Evolutionary conservation across 169 alveolate genomes (phyloP).

Genomic region (Cardiosporidium cionae): DNA sequence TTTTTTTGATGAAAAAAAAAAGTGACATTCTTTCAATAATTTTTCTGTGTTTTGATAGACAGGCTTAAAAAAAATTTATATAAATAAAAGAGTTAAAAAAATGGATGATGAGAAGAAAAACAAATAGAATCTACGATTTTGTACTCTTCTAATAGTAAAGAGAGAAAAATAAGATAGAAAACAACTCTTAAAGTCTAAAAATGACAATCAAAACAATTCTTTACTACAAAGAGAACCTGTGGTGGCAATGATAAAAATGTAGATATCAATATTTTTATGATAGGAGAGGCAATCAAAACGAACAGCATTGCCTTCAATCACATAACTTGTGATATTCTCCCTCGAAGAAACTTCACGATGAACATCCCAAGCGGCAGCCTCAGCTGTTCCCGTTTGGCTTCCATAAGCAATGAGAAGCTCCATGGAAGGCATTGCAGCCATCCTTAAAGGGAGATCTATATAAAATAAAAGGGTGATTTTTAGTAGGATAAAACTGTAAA

Average conservation of each 20-base stretch:
- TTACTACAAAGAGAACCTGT: background rate
- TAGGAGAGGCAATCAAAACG: background rate
- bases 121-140: no score
- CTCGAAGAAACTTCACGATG: background rate
- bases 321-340: no score
- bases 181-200: background rate
- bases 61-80: background rate
- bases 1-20: no score
- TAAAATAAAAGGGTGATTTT: background rate
- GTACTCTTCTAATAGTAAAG: background rate
- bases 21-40: no score
- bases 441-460: background rate
- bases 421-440: background rate
- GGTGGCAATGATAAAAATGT: background rate
- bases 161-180: background rate
- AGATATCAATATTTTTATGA: background rate
- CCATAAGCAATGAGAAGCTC: background rate
- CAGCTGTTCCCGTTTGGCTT: background rate
- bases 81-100: no score
- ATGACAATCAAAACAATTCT: background rate
- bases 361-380: background rate
- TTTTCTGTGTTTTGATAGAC: background rate
- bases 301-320: no score
- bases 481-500: background rate
- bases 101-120: no score